Evolutionary conservation across 305 asterid species (phyloP).

Genomic region (Solanum hybrid): DNA sequence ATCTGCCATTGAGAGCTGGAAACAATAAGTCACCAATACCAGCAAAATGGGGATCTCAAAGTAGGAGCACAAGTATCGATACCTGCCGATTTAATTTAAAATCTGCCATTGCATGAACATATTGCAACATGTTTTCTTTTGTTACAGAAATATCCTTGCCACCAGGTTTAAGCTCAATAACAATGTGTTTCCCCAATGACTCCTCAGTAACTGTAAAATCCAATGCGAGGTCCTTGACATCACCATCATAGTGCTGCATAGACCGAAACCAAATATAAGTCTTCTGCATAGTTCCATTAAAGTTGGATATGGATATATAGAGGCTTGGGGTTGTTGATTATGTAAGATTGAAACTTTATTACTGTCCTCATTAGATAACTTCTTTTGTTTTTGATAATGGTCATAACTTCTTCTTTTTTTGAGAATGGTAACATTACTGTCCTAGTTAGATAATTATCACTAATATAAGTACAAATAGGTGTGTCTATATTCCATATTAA

Average conservation of each 20-base stretch:
- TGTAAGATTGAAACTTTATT: not conserved
- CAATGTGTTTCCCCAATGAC: slow-evolving; percentile 58
- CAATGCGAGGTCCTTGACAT: slow-evolving; percentile 63
- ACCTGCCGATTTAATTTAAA: slow-evolving; percentile 95
- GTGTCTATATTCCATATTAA: not conserved
- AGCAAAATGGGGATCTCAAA: slow-evolving; percentile 7
- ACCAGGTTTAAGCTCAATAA: slow-evolving; percentile 87
- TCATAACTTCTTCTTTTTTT: not conserved
- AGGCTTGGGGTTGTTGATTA: not conserved
- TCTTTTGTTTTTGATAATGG: not conserved
- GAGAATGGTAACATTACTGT: not conserved
- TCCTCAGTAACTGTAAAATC: slow-evolving; percentile 97
- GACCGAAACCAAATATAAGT: not conserved
- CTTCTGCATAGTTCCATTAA: not conserved
- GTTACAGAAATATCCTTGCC: slow-evolving; percentile 76
- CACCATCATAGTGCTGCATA: slow-evolving; percentile 84
- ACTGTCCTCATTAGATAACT: not conserved
- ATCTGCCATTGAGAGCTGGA: slow-evolving; percentile 45
- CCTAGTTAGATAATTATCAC: not conserved
- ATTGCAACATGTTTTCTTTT: slow-evolving; percentile 91
- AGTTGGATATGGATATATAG: not conserved
- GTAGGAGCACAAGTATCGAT: slow-evolving; percentile 7
- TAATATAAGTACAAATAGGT: not conserved
- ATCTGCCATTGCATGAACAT: slow-evolving; percentile 93
- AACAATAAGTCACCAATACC: slow-evolving; percentile 18